Evolutionary conservation across 805 yeast species (phyloP), one percentile per base, ranked within the genome.

Genomic region (Kodamaea restingae): DNA sequence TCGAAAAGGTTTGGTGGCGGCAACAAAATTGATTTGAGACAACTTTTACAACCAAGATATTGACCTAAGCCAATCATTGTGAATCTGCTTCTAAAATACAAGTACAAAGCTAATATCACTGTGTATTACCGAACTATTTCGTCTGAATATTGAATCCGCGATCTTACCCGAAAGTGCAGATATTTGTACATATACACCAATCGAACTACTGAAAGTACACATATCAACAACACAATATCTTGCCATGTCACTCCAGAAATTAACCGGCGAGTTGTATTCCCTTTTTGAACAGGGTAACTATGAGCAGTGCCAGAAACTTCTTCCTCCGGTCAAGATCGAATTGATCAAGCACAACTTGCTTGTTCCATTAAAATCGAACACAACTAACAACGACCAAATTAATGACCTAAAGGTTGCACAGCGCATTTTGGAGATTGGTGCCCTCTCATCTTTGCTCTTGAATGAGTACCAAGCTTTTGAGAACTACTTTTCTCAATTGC

Each of bases 391-490:
- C 51, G 59, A 63, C 51, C 73, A 73, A 41, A 56, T 78, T 25
- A 76, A 74, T 42, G 96, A 90, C 63, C 72, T 88, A 41, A 70
- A 75, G 44, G 85, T 88, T 28, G 80, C 95, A 6, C 80, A 95
- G 49, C 78, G 84, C 29, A 84, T 91, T 31, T 67, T 93, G 36
- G 98, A 93, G 60, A 77, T 88, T 43, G 96, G 96, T 9, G 95
- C 95, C 0, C 67, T 91, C 38, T 75, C 85, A 12, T 75, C 90
- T 36, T 78, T 93, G 45, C 81, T 82, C 49, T 58, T 75, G 31
- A 63, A 73, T 25, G 73, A 84, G 45, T 76, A 82, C 51, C 73
- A 63, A 15, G 72, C 74, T n/a, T 87, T 88, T 55, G 81, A 82
- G 48, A 81, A 81, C 52, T 79, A 76, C 58, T 75, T 84, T 43